phyloP scores from a whole-genome alignment of 2,329 filamentous ascomycete species.

The Penicillium sp. region DNA sequence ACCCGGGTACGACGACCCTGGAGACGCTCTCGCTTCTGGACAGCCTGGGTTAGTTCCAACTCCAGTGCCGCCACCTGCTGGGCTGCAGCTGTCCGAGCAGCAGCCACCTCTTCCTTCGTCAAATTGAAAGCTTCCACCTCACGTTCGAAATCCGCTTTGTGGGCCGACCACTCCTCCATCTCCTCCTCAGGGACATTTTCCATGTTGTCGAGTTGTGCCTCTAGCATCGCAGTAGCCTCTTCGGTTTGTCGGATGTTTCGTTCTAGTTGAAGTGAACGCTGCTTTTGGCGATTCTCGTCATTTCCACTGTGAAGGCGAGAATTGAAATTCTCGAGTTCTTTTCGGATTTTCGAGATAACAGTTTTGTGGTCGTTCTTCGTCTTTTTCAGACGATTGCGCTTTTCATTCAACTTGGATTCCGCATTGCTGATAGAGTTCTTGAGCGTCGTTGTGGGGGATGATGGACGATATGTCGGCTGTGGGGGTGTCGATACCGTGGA shows the following conservation, averaged over 20 bases:
- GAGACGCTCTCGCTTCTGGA: conserved; percentile 61
- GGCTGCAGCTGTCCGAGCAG: conserved; percentile 51
- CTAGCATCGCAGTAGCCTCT: conserved; percentile 57
- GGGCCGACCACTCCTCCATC: conserved; percentile 50
- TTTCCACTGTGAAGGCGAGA: conserved; percentile 58
- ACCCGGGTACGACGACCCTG: conserved; percentile 57
- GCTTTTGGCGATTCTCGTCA: conserved; percentile 61
- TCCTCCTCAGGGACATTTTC: conserved; percentile 59
- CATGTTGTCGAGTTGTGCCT: conserved; percentile 54
- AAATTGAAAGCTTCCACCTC: conserved; percentile 52
- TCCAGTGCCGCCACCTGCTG: conserved; percentile 53
- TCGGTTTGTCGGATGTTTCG: conserved; percentile 64
- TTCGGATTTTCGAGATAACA: conserved; percentile 56
- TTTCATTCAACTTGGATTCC: conserved; percentile 60
- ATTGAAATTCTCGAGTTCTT: conserved; percentile 59
- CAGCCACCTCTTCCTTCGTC: conserved; percentile 51
- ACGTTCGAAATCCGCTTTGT: conserved; percentile 55
- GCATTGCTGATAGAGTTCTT: conserved; percentile 64
- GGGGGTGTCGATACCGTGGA: conserved; percentile 48
- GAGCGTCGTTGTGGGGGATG: conserved; percentile 63
- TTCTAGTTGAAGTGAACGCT: conserved; percentile 60
- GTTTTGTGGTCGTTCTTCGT: conserved; percentile 62
- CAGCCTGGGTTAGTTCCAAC: conserved; percentile 51
- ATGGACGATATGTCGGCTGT: conserved; percentile 60
- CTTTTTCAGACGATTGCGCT: conserved; percentile 58